Conservation (phyloP, 257 asterid genomes). For the Primulina huaijiensis region DNA sequence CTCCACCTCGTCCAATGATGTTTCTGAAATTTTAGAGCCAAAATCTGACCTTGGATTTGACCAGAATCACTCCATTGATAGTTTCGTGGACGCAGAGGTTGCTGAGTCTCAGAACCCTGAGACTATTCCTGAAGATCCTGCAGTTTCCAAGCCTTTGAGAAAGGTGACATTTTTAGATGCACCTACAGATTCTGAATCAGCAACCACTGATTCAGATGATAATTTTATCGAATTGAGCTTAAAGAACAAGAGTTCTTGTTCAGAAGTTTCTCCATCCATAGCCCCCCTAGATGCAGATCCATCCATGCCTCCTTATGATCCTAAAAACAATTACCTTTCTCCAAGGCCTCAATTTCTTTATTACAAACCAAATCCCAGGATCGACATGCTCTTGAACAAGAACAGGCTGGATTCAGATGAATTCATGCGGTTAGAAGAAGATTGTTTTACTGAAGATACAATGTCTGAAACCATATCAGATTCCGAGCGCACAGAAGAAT, state of each 20-base stretch:
- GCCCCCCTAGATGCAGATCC: conserved; percentile 90
- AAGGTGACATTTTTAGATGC: conserved; percentile 50
- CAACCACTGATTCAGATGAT: conserved; percentile 29
- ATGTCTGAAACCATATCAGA: conserved; percentile 49
- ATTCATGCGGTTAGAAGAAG: conserved; percentile 36
- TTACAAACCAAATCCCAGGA: conserved; percentile 70
- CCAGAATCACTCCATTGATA: conserved; percentile 20
- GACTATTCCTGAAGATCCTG: conserved; percentile 35
- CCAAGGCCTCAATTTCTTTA: conserved; percentile 83
- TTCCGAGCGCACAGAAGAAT: conserved; percentile 39
- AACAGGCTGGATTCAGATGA: conserved; percentile 34
- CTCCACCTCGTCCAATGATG: conserved; percentile 32
- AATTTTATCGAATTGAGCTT: conserved; percentile 25
- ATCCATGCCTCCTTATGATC: conserved; percentile 70
- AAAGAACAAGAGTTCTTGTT: conserved; percentile 26
- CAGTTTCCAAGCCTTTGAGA: conserved; percentile 39
- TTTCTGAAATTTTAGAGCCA: conserved; percentile 26
- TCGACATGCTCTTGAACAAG: conserved; percentile 43
- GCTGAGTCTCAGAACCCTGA: conserved; percentile 23
- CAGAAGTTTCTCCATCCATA: conserved; percentile 31
- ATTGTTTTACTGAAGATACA: conserved; percentile 38
- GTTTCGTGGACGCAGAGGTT: conserved; percentile 14
- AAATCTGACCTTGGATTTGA: conserved; percentile 27
- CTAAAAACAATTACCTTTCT: conserved; percentile 70
- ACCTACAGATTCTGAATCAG: conserved; percentile 36